Evolutionary conservation across 495 filamentous ascomycete species (phyloP).

Genomic region (Clohesyomyces aquaticus): DNA sequence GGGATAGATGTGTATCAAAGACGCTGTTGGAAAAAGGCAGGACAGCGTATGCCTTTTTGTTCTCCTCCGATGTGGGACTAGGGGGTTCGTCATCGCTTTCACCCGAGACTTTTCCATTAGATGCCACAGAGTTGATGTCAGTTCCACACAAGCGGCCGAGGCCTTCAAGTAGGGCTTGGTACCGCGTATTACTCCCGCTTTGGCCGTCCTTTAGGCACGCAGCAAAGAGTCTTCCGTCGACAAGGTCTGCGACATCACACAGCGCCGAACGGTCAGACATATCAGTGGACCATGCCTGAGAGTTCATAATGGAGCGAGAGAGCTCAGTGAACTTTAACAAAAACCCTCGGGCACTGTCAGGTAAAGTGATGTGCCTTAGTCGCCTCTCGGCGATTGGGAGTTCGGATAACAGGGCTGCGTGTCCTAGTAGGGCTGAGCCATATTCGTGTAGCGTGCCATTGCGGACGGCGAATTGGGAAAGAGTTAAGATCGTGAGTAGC

Average conservation of each 20-base stretch:
- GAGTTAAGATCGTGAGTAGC: constrained; percentile 16
- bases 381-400: constrained; percentile 42
- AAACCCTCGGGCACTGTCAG: constrained; percentile 25
- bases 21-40: constrained; percentile 64
- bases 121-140: background rate
- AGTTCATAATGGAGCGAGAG: constrained; percentile 14
- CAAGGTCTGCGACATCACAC: constrained; percentile 62
- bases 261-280: constrained; percentile 3
- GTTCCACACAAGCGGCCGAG: background rate
- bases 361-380: background rate
- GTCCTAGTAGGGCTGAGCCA: constrained; percentile 41
- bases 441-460: background rate
- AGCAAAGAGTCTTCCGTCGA: constrained; percentile 68
- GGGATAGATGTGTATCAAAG: constrained; percentile 61
- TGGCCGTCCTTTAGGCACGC: constrained; percentile 24
- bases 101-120: background rate
- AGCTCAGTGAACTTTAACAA: constrained; percentile 24
- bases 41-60: constrained; percentile 46
- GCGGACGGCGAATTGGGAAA: constrained; percentile 6
- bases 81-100: background rate
- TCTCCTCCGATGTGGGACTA: constrained; percentile 8
- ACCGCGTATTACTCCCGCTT: constrained; percentile 4
- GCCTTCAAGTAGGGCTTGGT: constrained; percentile 24
- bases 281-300: constrained; percentile 20
- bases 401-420: constrained; percentile 44